Evolutionary conservation across 192 early-diverging fungal genomes (phyloP), one percentile per base, ranked within the genome.

Genomic region (Backusella morwellensis): DNA sequence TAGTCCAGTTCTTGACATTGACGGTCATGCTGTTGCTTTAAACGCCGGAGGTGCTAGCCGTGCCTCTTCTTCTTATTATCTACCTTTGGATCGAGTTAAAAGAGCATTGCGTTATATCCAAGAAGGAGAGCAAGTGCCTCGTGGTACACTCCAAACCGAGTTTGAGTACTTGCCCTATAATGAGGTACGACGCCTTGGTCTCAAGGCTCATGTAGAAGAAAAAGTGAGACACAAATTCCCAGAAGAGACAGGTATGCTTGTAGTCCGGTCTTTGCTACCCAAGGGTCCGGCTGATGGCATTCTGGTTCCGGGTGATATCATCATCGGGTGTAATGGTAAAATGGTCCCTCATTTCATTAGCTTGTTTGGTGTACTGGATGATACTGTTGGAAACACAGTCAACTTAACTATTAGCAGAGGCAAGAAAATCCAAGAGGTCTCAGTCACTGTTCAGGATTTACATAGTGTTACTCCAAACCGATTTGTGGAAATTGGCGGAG

Each of bases 401-500:
- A 78, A 63, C 0, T 35, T 95, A 23, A 89, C 88, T 0, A 85
- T 94, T 6, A 79, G 83, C 36, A 89, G 92, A 36, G 90, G 88
- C 47, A 87, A 87, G 35, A 82, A 86, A 66, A 66, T 83, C 11
- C 68, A 84, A 35, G 83, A 85, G 7, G 70, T 90, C 26, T 74
- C 79, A n/a, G 75, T 90, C 8, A 42, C 67, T 14, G 90, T 93
- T 1, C 88, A 95, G 78, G 91, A 95, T 76, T 79, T 95, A 71
- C 92, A 93, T 74, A 83, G 84, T 3, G 89, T 95, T 38, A 96
- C 96, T 5, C 96, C 96, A 1, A 90, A 94, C 74, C 85, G 91
- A 36, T 95, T 92, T 83, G 89, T 98, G 1, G 91, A 95, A 70
- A 89, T 96, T 50, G 97, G 97, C 67, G 95, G 95, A 63, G 92